Evolutionary conservation across 495 filamentous ascomycete species (phyloP).

Genomic region (Baudoinia panamericana): DNA sequence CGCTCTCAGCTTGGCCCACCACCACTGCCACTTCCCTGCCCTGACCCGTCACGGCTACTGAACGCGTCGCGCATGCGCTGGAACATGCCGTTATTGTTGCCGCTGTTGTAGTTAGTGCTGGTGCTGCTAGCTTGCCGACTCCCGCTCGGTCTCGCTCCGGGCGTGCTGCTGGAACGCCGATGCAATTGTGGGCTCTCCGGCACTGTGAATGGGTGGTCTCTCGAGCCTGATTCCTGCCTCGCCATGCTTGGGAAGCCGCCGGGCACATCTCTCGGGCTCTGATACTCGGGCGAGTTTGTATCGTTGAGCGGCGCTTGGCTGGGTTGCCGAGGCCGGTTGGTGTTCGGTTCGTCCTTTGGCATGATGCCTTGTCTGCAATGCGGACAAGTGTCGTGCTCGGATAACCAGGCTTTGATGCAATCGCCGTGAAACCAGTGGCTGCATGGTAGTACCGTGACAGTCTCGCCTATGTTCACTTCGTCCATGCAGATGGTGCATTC

Average conservation of each 20-base stretch:
- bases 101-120: background rate
- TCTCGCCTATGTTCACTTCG: conserved; percentile 55
- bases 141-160: conserved; percentile 1
- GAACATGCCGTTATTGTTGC: conserved; percentile 4
- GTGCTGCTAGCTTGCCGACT: background rate
- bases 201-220: conserved; percentile 15
- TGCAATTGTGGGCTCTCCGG: conserved; percentile 6
- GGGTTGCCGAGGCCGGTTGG: conserved; percentile 1
- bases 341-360: conserved; percentile 9
- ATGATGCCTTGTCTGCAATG: conserved; percentile 67
- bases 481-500: conserved; percentile 96
- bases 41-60: background rate
- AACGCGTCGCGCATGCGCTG: conserved; percentile 9
- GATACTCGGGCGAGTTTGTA: conserved; percentile 6
- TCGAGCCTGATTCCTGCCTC: conserved; percentile 4
- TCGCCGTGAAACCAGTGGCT: conserved; percentile 80
- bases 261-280: conserved; percentile 3
- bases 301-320: conserved; percentile 13
- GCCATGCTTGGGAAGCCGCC: conserved; percentile 1
- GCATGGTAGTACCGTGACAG: conserved; percentile 72
- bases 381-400: conserved; percentile 81
- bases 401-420: conserved; percentile 68
- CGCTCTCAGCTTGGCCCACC: background rate
- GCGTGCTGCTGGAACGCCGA: conserved; percentile 3
- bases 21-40: background rate